Conservation (phyloP, 805 yeast genomes). For the Lachancea waltii region DNA sequence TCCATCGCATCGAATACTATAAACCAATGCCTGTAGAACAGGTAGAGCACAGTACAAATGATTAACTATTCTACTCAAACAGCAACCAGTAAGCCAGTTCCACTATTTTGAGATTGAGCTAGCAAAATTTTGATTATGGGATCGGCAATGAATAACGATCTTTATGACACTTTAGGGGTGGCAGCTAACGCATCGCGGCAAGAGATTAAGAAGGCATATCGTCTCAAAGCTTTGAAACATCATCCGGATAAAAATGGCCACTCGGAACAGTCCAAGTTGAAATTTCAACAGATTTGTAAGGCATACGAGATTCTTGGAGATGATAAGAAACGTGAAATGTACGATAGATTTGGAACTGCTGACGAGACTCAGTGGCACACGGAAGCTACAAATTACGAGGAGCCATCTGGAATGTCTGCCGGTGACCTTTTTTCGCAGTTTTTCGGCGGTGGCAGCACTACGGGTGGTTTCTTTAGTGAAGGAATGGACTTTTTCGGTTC, state of each 20-base stretch:
- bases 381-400: conserved; percentile 7
- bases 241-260: conserved; percentile 63
- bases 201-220: conserved; percentile 51
- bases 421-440: conserved; percentile 29
- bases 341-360: conserved; percentile 45
- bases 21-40: not conserved
- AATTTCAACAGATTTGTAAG: conserved; percentile 54
- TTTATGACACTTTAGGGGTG: conserved; percentile 55
- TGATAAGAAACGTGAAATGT: conserved; percentile 38
- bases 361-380: conserved; percentile 17
- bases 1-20: not conserved
- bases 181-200: conserved; percentile 39
- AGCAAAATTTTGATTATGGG: too few relatives aligned
- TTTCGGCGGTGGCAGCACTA: conserved; percentile 18
- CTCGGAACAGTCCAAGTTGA: conserved; percentile 42
- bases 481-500: conserved; percentile 2
- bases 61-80: too few relatives aligned
- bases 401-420: conserved; percentile 16
- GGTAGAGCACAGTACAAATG: too few relatives aligned
- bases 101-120: too few relatives aligned
- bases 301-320: conserved; percentile 63
- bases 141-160: conserved; percentile 9
- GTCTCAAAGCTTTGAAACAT: conserved; percentile 43
- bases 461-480: conserved; percentile 4
- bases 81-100: too few relatives aligned